A percentile compares a stretch with the other conserved stretches of the same genome.
Evolutionary conservation across 2,329 filamentous ascomycete species (phyloP).

Genomic region (Verticillium isaacii): DNA sequence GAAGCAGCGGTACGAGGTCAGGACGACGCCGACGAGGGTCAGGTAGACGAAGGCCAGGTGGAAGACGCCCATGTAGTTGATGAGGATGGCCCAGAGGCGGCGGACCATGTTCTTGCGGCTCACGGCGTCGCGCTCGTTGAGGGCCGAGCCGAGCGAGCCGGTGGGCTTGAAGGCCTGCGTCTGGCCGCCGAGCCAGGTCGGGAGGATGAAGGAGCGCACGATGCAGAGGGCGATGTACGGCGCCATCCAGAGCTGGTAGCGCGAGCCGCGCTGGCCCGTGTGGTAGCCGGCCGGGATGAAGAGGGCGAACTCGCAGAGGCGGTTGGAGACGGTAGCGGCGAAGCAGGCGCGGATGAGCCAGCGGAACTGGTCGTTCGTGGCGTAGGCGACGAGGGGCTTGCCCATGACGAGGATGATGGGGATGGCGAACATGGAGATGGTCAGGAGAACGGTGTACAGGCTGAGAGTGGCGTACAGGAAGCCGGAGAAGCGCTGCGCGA

Average conservation of each 20-base stretch:
- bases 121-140: constrained; percentile 54
- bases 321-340: constrained; percentile 42
- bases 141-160: constrained; percentile 48
- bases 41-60: constrained; percentile 51
- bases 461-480: constrained; percentile 52
- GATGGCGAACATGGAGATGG: constrained; percentile 51
- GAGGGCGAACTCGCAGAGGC: constrained; percentile 53
- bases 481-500: constrained; percentile 53
- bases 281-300: constrained; percentile 56
- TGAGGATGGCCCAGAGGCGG: constrained; percentile 48
- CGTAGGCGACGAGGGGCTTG: constrained; percentile 52
- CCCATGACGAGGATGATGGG: constrained; percentile 54
- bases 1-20: constrained; percentile 48
- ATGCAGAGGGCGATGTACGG: constrained; percentile 56
- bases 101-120: constrained; percentile 46
- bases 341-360: constrained; percentile 55
- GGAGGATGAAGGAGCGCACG: constrained; percentile 52
- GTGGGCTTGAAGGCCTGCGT: constrained; percentile 56
- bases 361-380: constrained; percentile 45
- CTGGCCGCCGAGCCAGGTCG: constrained; percentile 55
- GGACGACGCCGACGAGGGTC: constrained; percentile 42
- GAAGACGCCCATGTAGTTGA: constrained; percentile 51
- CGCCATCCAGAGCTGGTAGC: constrained; percentile 58
- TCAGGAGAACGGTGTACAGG: constrained; percentile 51
- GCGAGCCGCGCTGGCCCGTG: constrained; percentile 50